Conservation (phyloP, 129 eudicot genomes). For the Flaveria brownii region DNA sequence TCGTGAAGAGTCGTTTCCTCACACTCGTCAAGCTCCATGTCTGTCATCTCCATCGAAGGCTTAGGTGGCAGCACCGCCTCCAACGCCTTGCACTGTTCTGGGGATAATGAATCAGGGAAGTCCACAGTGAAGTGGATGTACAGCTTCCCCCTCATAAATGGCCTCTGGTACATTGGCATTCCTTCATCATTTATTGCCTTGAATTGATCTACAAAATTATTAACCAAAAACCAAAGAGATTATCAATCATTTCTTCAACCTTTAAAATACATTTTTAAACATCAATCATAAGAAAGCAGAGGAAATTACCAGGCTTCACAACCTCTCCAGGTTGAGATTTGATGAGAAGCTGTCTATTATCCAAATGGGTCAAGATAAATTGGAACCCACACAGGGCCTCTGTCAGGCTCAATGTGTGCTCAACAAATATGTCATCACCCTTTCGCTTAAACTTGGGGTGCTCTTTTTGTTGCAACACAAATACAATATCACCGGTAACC, state of each 20-base stretch:
- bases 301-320: constrained; percentile 64
- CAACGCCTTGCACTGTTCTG: constrained; percentile 56
- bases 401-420: constrained; percentile 63
- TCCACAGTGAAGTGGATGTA: constrained; percentile 70
- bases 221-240: not conserved
- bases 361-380: constrained; percentile 64
- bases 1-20: constrained; percentile 79
- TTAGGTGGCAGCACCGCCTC: constrained; percentile 56
- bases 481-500: constrained; percentile 68
- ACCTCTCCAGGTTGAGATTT: constrained; percentile 81
- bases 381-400: constrained; percentile 90
- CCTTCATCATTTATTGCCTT: constrained; percentile 84
- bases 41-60: constrained; percentile 47
- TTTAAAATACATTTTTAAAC: not conserved
- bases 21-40: constrained; percentile 76
- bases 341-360: constrained; percentile 63
- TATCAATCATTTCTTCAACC: not conserved
- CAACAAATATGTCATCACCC: constrained; percentile 78
- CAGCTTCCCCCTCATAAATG: constrained; percentile 72
- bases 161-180: constrained; percentile 83
- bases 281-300: not conserved
- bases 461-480: constrained; percentile 74
- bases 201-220: constrained; percentile 44
- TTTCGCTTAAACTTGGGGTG: constrained; percentile 81
- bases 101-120: constrained; percentile 55